Percentiles rank a stretch among this genome's conserved stretches.
phyloP scores from a whole-genome alignment of 2,329 filamentous ascomycete genomes.

The Monosporascus sp. region DNA sequence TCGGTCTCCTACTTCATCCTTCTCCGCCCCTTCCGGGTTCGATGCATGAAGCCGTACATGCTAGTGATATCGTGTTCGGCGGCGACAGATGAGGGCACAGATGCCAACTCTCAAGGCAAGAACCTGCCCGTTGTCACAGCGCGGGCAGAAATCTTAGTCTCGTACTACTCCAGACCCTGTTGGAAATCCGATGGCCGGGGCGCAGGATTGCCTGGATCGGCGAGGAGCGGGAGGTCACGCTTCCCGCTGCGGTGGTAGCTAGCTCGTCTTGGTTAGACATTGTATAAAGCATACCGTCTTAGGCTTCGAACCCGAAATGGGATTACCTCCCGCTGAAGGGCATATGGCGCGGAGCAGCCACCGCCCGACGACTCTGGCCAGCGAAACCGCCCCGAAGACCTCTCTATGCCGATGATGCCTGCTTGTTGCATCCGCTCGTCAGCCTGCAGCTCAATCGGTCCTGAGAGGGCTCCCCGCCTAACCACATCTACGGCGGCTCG shows the following conservation, averaged over 20 bases:
- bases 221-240: conserved; percentile 48
- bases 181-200: conserved; percentile 51
- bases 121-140: conserved; percentile 28
- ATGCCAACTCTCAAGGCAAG: neutral
- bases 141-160: conserved; percentile 69
- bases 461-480: conserved; percentile 60
- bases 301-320: conserved; percentile 45
- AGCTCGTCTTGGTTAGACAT: conserved; percentile 70
- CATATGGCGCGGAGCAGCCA: conserved; percentile 22
- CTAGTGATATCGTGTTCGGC: conserved; percentile 63
- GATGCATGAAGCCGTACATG: conserved; percentile 58
- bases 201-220: conserved; percentile 57
- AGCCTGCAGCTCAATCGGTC: conserved; percentile 52
- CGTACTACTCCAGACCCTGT: conserved; percentile 61
- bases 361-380: conserved; percentile 54
- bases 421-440: conserved; percentile 62
- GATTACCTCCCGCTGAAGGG: conserved; percentile 58
- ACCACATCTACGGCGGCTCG: conserved; percentile 65
- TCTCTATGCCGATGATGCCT: conserved; percentile 49
- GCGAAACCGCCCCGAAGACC: conserved; percentile 45
- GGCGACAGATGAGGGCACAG: conserved; percentile 54
- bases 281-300: conserved; percentile 55
- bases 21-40: conserved; percentile 63
- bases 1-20: conserved; percentile 67
- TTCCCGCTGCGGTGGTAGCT: conserved; percentile 61